These are phyloP conservation scores for Ambispora gerdemannii DNA, from an alignment of 192 early-diverging fungal genomes.

Conservation along the genomic window DNA sequence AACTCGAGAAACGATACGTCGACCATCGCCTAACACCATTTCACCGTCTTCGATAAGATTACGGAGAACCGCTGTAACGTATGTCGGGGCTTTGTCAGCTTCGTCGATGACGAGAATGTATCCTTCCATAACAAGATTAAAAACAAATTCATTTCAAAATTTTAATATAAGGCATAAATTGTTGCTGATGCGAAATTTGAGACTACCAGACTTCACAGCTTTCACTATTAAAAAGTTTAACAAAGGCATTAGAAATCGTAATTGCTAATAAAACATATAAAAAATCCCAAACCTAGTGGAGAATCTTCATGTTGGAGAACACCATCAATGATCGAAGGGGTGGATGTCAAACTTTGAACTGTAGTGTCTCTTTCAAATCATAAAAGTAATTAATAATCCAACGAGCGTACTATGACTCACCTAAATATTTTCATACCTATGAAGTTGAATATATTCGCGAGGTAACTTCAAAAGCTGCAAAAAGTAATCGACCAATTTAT, in stretches of 20 bases:
- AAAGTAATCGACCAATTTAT: slow-evolving; percentile 66
- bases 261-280: not conserved
- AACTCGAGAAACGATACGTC: slow-evolving; percentile 59
- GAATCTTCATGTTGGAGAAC: slow-evolving; percentile 69
- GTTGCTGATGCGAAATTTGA: too few species aligned
- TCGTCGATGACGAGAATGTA: slow-evolving; percentile 76
- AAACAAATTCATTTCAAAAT: not conserved
- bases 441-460: slow-evolving; percentile 76
- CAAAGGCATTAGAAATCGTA: not conserved
- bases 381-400: too few species aligned
- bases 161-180: too few species aligned
- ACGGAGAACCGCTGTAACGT: slow-evolving; percentile 73
- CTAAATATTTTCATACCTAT: slow-evolving; percentile 37
- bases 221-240: slow-evolving; percentile 35
- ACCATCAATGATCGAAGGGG: slow-evolving; percentile 68
- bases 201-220: slow-evolving; percentile 40
- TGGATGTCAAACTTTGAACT: slow-evolving; percentile 72
- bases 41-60: slow-evolving; percentile 73
- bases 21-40: slow-evolving; percentile 74
- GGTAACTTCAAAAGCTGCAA: slow-evolving; percentile 66
- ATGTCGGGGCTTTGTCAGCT: slow-evolving; percentile 79
- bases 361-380: slow-evolving; percentile 66
- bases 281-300: slow-evolving; percentile 54
- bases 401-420: too few species aligned
- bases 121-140: slow-evolving; percentile 33